Evolutionary conservation across 2,329 filamentous ascomycete genomes (phyloP).

Genomic region (Aspergillus udagawae): DNA sequence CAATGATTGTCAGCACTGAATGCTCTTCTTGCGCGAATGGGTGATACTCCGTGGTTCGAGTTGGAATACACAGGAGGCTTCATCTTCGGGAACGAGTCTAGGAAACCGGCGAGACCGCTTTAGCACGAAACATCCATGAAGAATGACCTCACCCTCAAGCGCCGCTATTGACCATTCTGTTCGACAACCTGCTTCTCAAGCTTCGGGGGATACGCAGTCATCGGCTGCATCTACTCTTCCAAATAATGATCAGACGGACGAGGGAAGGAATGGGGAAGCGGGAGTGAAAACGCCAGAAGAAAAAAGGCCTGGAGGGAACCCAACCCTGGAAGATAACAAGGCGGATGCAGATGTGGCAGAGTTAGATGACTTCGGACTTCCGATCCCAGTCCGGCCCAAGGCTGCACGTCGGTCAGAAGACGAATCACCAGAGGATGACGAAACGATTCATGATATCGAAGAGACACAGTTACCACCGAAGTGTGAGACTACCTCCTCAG

Average conservation of each 20-base stretch:
- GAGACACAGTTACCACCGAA: conserved; percentile 1
- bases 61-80: conserved; percentile 14
- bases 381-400: conserved; percentile 26
- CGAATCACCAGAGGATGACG: conserved; percentile 12
- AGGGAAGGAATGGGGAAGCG: conserved; percentile 13
- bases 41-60: conserved; percentile 6
- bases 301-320: background rate
- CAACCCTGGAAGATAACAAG: background rate
- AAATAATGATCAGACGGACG: conserved; percentile 6
- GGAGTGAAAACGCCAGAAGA: conserved; percentile 1
- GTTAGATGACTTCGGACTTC: conserved; percentile 39
- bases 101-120: conserved; percentile 1
- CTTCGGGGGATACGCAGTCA: conserved; percentile 9
- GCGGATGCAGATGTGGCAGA: conserved; percentile 11
- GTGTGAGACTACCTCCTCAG: background rate
- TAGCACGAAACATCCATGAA: conserved; percentile 17
- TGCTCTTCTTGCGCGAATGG: conserved; percentile 16
- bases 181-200: conserved; percentile 4
- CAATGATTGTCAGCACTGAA: background rate
- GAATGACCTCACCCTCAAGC: conserved; percentile 29
- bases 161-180: conserved; percentile 24
- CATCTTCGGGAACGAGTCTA: conserved; percentile 4
- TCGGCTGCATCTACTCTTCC: conserved; percentile 10
- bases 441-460: conserved; percentile 19
- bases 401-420: conserved; percentile 10